Evolutionary conservation across 768 basidiomycete species (phyloP).

Genomic region (Termitomyces sp.): DNA sequence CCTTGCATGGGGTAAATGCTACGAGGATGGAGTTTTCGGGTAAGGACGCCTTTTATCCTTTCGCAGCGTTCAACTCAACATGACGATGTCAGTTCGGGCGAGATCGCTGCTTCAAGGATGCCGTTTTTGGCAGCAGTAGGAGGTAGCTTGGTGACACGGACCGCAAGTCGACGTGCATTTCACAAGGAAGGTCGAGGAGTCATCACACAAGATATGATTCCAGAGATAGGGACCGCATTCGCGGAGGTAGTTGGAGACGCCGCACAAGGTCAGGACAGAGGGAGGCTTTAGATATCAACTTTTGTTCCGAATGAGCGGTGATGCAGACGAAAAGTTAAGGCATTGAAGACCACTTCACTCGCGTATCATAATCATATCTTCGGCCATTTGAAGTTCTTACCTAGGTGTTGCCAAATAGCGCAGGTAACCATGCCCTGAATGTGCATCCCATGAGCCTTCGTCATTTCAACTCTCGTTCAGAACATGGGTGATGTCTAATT

Average conservation of each 20-base stretch:
- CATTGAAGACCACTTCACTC: not conserved
- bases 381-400: not conserved
- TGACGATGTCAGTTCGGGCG: not conserved
- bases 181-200: constrained; percentile 70
- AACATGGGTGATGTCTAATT: not conserved
- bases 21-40: constrained; percentile 82
- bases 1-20: constrained; percentile 94
- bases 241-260: constrained; percentile 62
- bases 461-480: not conserved
- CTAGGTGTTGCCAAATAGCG: not conserved
- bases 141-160: constrained; percentile 85
- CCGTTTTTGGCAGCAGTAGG: constrained; percentile 83
- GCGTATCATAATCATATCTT: not conserved
- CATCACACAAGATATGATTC: constrained; percentile 75
- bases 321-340: too few species aligned
- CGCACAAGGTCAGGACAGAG: constrained; percentile 31
- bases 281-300: constrained; percentile 23
- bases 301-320: not conserved
- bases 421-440: not conserved
- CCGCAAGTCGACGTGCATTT: constrained; percentile 75
- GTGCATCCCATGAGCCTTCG: not conserved
- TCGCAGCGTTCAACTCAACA: not conserved
- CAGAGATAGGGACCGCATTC: constrained; percentile 64
- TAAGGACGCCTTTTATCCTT: constrained; percentile 24
- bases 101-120: constrained; percentile 54